A percentile compares a stretch with the other conserved stretches of the same genome.
These are phyloP conservation scores for Leavenworthia alabamica DNA, from an alignment of 345 rosid genomes.

Conservation along the genomic window DNA sequence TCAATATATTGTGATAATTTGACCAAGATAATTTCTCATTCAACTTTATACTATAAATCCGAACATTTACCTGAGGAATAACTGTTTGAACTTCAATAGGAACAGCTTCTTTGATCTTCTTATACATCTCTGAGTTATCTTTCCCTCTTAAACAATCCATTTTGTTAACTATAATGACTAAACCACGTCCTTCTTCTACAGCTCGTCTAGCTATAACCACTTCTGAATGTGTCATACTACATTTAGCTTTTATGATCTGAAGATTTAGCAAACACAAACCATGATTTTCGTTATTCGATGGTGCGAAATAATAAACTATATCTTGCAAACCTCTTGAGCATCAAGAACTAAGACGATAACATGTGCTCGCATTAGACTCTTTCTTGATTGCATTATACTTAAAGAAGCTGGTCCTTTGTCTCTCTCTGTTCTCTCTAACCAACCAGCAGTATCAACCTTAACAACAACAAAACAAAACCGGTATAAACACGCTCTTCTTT, in stretches of 20 bases:
- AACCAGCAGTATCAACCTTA: slow-evolving; percentile 97
- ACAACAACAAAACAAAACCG: not conserved
- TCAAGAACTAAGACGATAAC: slow-evolving; percentile 84
- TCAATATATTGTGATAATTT: too few species aligned
- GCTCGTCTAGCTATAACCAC: slow-evolving; percentile 90
- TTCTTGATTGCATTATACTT: slow-evolving; percentile 90
- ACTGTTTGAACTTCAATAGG: slow-evolving; percentile 88
- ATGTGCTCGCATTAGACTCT: slow-evolving; percentile 93
- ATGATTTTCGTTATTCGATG: not conserved
- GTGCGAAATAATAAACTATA: not conserved
- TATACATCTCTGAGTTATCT: slow-evolving; percentile 39
- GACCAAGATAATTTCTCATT: too few species aligned
- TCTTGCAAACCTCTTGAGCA: slow-evolving; percentile 75
- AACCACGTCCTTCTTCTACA: slow-evolving; percentile 95
- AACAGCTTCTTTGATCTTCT: slow-evolving; percentile 84
- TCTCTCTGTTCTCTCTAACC: slow-evolving; percentile 79
- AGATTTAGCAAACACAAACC: slow-evolving; percentile 3
- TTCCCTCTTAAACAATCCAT: slow-evolving; percentile 83
- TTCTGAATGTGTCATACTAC: slow-evolving; percentile 93
- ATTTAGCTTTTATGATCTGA: slow-evolving; percentile 62
- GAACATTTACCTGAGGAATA: slow-evolving; percentile 98
- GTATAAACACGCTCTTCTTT: not conserved
- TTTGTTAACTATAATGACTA: slow-evolving; percentile 84
- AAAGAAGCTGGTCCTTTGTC: slow-evolving; percentile 92
- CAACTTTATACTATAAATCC: too few species aligned